Evolutionary conservation across 1,139 yeast species (phyloP), one percentile per base, ranked within the genome.

Genomic region (Lodderomyces parapsilosis): DNA sequence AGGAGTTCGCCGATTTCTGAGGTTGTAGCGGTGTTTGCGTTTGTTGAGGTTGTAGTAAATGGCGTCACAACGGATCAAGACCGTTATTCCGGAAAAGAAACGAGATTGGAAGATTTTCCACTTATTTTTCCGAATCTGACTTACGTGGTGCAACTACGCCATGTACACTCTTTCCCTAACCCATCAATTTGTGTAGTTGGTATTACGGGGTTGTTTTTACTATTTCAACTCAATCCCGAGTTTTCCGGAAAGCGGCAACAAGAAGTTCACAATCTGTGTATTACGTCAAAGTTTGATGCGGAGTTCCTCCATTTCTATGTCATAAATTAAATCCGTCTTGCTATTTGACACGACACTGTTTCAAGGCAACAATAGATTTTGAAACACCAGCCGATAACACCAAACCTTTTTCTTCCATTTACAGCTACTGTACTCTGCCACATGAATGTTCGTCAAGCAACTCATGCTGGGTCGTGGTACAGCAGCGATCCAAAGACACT

Each of bases 381-480:
- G n/a, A 27, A 13, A 17, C 28, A 24, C 28, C 10, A n/a, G 31
- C 33, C 10, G 19, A 30, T 30, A 30, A 30, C 19, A 30, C n/a
- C 3, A 30, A 4, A 22, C 22, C 39, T 13, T 11, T 23, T 10
- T 40, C 25, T 30, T 28, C 34, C 17, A 23, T 38, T 6, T 20
- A 8, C 23, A 20, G 28, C 31, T 13, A 6, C 24, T 15, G 18
- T 7, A n/a, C 5, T n/a, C 9, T 9, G 33, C 27, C 14, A 15
- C 25, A 11, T 30, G 46, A 38, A 27, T 42, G 55, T 65, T 31
- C 71, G 91, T 42, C 71, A 76, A 5, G 96, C 96, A 1, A 75
- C 95, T 2, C 97, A 90, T 59, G 84, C 96, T 2, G 97, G 97
- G 1, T 65, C 87, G 2, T 93, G 99, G 99, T 93, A 93, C 61